These are phyloP conservation scores for Sclerotinia subarctica DNA, from an alignment of 2,329 filamentous ascomycete genomes.

Conservation along the genomic window DNA sequence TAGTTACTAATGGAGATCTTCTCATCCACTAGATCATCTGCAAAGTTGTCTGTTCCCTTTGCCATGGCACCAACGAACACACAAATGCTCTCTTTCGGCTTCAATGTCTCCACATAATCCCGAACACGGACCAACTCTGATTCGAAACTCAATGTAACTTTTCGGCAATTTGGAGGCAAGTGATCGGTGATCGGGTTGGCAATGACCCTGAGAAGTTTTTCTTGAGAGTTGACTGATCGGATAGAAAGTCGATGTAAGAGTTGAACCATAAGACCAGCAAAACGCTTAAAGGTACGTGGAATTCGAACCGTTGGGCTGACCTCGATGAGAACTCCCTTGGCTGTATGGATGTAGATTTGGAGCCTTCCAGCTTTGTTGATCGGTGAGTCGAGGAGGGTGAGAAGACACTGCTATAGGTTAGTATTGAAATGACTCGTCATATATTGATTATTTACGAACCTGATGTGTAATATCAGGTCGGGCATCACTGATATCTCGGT, in stretches of 20 bases:
- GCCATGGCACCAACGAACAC: constrained; percentile 99
- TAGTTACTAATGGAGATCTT: constrained; percentile 98
- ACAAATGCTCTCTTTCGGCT: constrained; percentile 85
- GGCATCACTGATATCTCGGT: constrained; percentile 95
- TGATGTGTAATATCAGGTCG: constrained; percentile 98
- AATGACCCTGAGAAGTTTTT: constrained; percentile 96
- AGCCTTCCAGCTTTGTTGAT: constrained; percentile 98
- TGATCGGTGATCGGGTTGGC: constrained; percentile 98
- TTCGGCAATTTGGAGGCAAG: constrained; percentile 92
- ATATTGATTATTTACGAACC: constrained; percentile 53
- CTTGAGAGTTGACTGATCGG: constrained; percentile 91
- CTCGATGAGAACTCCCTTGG: constrained; percentile 95
- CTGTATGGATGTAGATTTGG: constrained; percentile 98
- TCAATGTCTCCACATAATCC: constrained; percentile 81
- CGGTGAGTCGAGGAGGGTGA: constrained; percentile 94
- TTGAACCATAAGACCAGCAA: constrained; percentile 98
- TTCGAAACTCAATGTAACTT: constrained; percentile 95
- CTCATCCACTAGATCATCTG: constrained; percentile 91
- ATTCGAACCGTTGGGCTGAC: constrained; percentile 98
- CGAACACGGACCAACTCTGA: constrained; percentile 80
- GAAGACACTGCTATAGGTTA: constrained; percentile 67
- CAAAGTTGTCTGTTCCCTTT: constrained; percentile 93
- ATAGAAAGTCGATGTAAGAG: constrained; percentile 93
- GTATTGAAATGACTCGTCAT: constrained; percentile 25
- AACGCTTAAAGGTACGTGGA: constrained; percentile 97